phyloP scores from a whole-genome alignment of 73 alveolate species.

The Tetrahymena elliotti region DNA sequence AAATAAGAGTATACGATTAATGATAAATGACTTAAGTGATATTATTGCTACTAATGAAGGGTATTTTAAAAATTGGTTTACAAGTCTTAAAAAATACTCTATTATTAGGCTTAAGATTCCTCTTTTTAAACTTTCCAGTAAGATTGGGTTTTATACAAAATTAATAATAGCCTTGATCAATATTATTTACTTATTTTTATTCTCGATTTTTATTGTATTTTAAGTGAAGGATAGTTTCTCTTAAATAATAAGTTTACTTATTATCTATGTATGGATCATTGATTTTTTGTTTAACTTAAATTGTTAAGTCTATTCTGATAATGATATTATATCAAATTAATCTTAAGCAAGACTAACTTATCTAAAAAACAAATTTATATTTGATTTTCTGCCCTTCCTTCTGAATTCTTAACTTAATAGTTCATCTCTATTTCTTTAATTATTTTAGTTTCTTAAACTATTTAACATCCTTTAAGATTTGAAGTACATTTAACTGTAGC shows the following conservation, averaged over 20 bases:
- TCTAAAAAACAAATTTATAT: not conserved
- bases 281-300: not conserved
- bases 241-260: no score
- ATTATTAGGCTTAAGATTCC: not conserved
- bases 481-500: not conserved
- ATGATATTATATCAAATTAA: not conserved
- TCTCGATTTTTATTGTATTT: not conserved
- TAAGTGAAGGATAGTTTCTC: not conserved
- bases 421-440: not conserved
- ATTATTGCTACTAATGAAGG: not conserved
- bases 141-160: not conserved
- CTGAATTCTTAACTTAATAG: not conserved
- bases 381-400: not conserved
- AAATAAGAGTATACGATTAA: not conserved
- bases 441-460: not conserved
- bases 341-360: not conserved
- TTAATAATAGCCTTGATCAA: not conserved
- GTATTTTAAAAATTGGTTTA: not conserved
- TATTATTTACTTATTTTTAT: no score
- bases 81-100: not conserved
- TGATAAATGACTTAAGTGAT: not conserved
- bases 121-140: not conserved
- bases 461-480: not conserved
- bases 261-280: not conserved
- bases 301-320: not conserved